Percentiles rank a stretch among this genome's conserved stretches.
Evolutionary conservation across 2,329 filamentous ascomycete genomes (phyloP).

Genomic region (Penicillium sp.): DNA sequence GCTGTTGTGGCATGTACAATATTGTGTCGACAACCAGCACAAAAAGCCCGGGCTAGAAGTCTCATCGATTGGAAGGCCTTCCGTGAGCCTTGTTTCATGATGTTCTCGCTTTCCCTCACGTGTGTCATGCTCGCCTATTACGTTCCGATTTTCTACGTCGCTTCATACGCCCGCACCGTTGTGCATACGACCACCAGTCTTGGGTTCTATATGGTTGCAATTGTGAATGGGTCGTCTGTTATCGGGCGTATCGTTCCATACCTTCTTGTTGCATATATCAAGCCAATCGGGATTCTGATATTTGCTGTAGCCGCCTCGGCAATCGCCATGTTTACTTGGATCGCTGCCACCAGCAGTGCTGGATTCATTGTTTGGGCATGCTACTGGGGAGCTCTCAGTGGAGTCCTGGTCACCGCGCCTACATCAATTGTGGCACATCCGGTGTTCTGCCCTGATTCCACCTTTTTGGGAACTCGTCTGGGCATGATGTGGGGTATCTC

Average conservation of each 20-base stretch:
- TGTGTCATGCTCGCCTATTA: conserved; percentile 51
- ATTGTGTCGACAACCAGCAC: conserved; percentile 43
- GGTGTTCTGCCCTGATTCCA: conserved; percentile 27
- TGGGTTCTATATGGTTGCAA: conserved; percentile 51
- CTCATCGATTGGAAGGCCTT: conserved; percentile 45
- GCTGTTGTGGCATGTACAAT: conserved; percentile 37
- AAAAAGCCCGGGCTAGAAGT: conserved; percentile 39
- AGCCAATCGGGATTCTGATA: conserved; percentile 28
- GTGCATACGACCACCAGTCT: conserved; percentile 52
- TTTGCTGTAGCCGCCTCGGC: conserved; percentile 23
- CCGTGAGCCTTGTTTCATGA: conserved; percentile 44
- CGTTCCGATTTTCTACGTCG: conserved; percentile 47
- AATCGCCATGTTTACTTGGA: conserved; percentile 37
- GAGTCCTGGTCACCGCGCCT: conserved; percentile 33
- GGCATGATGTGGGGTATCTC: conserved; percentile 41
- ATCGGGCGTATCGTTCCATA: conserved; percentile 53
- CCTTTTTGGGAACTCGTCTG: conserved; percentile 32
- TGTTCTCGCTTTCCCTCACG: conserved; percentile 49
- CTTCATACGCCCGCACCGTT: conserved; percentile 45
- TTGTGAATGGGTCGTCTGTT: conserved; percentile 55
- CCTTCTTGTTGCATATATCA: conserved; percentile 38
- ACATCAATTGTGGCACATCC: conserved; percentile 34
- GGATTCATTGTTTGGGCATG: conserved; percentile 36
- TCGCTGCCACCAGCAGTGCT: conserved; percentile 21
- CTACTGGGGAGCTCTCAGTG: conserved; percentile 35